Evolutionary conservation across 371 early-diverging fungal genomes (phyloP).

Genomic region (Mucor plumbeus): DNA sequence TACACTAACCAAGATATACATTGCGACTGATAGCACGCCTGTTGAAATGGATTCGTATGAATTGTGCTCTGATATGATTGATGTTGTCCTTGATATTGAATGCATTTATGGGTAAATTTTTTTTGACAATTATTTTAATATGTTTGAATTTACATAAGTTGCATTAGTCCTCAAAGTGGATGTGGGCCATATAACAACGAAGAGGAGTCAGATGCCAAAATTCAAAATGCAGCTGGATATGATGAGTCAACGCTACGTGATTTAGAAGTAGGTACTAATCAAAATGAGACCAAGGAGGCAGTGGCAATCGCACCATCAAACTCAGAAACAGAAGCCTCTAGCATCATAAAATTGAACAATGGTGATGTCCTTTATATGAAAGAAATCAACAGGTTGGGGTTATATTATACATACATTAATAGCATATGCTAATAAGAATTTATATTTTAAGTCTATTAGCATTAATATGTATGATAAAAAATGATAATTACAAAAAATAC

Average conservation of each 20-base stretch:
- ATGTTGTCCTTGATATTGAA: constrained; percentile 87
- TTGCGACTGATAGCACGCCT: constrained; percentile 95
- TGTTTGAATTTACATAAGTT: neutral
- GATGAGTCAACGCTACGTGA: constrained; percentile 15
- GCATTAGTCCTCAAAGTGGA: constrained; percentile 45
- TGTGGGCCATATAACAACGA: constrained; percentile 16
- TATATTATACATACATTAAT: constrained; percentile 62
- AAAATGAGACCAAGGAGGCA: constrained; percentile 6
- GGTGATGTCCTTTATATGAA: constrained; percentile 85
- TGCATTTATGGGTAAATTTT: constrained; percentile 83
- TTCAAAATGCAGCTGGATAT: neutral
- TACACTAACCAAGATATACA: constrained; percentile 85
- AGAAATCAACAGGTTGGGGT: constrained; percentile 82
- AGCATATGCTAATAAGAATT: neutral
- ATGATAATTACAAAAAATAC: constrained; percentile 85
- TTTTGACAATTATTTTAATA: constrained; percentile 75
- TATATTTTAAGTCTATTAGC: constrained; percentile 60
- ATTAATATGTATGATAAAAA: constrained; percentile 78
- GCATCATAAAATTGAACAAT: constrained; percentile 79
- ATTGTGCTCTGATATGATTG: constrained; percentile 95
- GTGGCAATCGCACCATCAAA: neutral
- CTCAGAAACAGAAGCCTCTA: constrained; percentile 50
- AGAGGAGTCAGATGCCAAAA: neutral
- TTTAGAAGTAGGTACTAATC: constrained; percentile 10
- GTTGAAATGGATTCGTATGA: constrained; percentile 93